Conservation (phyloP, 2,329 filamentous ascomycete genomes). For the Dryadomyces quercus-mongolicae region DNA sequence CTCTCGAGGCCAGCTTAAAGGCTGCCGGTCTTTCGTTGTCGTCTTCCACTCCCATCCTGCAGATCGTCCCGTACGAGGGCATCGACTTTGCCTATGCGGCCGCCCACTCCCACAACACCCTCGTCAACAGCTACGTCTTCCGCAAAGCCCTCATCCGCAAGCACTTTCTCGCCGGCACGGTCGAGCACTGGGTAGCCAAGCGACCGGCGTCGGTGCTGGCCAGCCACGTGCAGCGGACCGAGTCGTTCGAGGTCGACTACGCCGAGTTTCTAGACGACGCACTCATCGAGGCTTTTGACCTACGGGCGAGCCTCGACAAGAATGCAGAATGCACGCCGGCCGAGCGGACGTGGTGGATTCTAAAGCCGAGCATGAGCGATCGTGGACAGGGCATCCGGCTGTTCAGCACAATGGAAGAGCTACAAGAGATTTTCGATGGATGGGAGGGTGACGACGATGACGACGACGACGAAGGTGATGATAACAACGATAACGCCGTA, state of each 20-base stretch:
- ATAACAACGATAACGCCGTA: conserved; percentile 40
- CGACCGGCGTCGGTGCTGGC: conserved; percentile 59
- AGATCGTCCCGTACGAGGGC: conserved; percentile 77
- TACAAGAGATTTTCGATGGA: conserved; percentile 79
- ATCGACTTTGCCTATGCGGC: conserved; percentile 73
- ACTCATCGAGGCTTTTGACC: conserved; percentile 77
- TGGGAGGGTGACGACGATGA: conserved; percentile 54
- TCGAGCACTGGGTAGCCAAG: conserved; percentile 78
- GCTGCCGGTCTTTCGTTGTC: conserved; percentile 7
- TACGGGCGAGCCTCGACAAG: conserved; percentile 62
- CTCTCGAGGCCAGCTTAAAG: conserved; percentile 24
- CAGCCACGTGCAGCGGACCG: conserved; percentile 61
- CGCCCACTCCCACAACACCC: conserved; percentile 43
- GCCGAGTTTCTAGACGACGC: conserved; percentile 95
- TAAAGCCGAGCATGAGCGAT: conserved; percentile 97
- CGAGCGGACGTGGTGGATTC: conserved; percentile 82
- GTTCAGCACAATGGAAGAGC: conserved; percentile 72
- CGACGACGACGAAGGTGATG: conserved; percentile 15
- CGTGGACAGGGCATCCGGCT: conserved; percentile 84
- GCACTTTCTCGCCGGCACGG: conserved; percentile 78
- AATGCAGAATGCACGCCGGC: conserved; percentile 32
- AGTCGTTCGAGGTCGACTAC: conserved; percentile 90
- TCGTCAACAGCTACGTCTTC: conserved; percentile 87
- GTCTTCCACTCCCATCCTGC: conserved; percentile 40
- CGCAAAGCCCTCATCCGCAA: conserved; percentile 94